Evolutionary conservation across 805 yeast species (phyloP).

Genomic region (Debaryomyces prosopidis): DNA sequence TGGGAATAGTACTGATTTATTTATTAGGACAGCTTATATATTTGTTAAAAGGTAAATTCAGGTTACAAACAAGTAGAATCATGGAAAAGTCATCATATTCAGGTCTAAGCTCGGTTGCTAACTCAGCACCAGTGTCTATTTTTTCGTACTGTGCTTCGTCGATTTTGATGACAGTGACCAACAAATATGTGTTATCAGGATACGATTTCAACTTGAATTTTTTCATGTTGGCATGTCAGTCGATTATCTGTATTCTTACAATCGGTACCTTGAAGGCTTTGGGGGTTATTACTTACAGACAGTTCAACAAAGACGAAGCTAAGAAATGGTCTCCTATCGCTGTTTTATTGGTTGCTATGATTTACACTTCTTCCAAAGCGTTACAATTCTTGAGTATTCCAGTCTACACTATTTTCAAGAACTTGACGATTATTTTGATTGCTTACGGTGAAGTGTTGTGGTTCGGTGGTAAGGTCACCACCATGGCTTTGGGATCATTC

Average conservation of each 20-base stretch:
- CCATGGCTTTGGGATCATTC: conserved; percentile 89
- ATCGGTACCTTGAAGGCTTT: conserved; percentile 71
- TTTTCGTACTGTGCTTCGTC: conserved; percentile 89
- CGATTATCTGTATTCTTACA: conserved; percentile 75
- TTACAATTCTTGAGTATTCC: conserved; percentile 89
- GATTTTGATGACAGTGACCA: conserved; percentile 95
- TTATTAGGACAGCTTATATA: conserved; percentile 36
- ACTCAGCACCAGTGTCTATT: conserved; percentile 69
- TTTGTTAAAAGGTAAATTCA: conserved; percentile 25
- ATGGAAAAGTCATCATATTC: conserved; percentile 36
- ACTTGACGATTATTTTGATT: conserved; percentile 91
- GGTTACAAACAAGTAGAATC: conserved; percentile 1
- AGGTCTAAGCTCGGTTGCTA: conserved; percentile 37
- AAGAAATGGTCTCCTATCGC: conserved; percentile 97
- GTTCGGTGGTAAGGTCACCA: conserved; percentile 91
- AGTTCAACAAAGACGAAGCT: conserved; percentile 82
- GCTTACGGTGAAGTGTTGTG: conserved; percentile 98
- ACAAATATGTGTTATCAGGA: conserved; percentile 88
- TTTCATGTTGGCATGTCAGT: conserved; percentile 85
- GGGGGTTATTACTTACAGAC: conserved; percentile 83
- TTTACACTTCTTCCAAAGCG: conserved; percentile 95
- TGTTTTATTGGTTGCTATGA: conserved; percentile 84
- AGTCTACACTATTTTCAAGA: conserved; percentile 96
- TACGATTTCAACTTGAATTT: conserved; percentile 77
- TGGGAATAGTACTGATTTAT: conserved; percentile 45